Conservation (phyloP, 768 basidiomycete species). For the Tephrocybe sp. region DNA sequence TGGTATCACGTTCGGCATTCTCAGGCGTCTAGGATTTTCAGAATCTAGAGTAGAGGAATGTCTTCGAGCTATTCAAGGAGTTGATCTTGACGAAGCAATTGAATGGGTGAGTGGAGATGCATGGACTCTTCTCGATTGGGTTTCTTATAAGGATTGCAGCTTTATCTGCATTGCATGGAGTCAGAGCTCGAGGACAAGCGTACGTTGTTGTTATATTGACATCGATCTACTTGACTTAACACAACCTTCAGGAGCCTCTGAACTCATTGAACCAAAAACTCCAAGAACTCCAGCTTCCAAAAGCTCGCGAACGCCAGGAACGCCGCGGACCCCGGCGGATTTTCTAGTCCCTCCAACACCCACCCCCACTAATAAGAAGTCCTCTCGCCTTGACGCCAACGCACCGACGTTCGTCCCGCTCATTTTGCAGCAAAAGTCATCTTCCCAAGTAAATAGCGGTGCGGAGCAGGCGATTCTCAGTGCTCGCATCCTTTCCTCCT, state of each 20-base stretch:
- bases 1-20: conserved; percentile 78
- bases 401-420: conserved; percentile 40
- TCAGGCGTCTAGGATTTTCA: conserved; percentile 76
- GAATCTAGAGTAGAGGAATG: conserved; percentile 73
- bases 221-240: not conserved
- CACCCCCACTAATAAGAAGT: conserved; percentile 15
- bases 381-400: conserved; percentile 37
- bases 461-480: conserved; percentile 16
- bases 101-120: conserved; percentile 71
- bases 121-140: not conserved
- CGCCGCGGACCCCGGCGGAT: conserved; percentile 35
- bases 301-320: conserved; percentile 25
- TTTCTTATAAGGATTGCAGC: conserved; percentile 36
- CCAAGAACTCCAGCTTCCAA: conserved; percentile 10
- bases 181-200: conserved; percentile 52
- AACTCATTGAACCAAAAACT: conserved; percentile 17
- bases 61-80: conserved; percentile 56
- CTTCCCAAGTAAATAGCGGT: conserved; percentile 11
- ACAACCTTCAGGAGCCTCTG: not conserved
- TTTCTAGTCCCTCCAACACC: conserved; percentile 25
- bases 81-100: conserved; percentile 85
- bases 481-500: conserved; percentile 17
- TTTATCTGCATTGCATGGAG: conserved; percentile 63
- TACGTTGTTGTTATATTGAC: conserved; percentile 18
- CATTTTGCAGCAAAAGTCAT: conserved; percentile 7